Evolutionary conservation across 2,329 filamentous ascomycete species (phyloP), one percentile per base, ranked within the genome.

Genomic region (Geoglossum cookeanum): DNA sequence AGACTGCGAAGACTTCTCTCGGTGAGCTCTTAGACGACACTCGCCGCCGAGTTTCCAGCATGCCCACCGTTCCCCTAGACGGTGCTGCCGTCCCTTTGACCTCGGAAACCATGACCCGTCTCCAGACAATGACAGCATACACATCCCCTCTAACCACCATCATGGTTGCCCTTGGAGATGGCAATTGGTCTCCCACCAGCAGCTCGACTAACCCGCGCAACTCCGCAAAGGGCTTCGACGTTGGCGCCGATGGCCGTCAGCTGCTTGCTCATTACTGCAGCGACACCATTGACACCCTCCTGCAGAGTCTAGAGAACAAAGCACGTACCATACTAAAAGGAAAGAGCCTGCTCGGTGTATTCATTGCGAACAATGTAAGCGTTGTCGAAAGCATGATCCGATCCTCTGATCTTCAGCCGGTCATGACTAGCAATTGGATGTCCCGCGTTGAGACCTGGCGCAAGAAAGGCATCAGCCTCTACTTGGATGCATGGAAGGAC

Each of bases 251-350:
- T 65, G 90, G 90, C 33, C 81, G 83, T 61, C 83, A 91, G 57
- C 82, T 98, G 15, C 89, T 98, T 63, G 84, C 85, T 1, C 83
- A 94, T 67, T 98, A 97, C 67, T 87, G 88, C 63, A 76, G 83
- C 27, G 92, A 98, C 69, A 91, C 87, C 35, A 84, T 97, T 61
- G 89, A 97, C 57, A 76, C 80, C 1, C 76, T 97, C 27, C 78
- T 97, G 61, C 76, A 76, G 32, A 78, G 84, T 7, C 75, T 97
- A 9, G 87, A 94, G 61, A 74, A 78, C 59, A 92, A 89, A 61
- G 82, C 84, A 3, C 80, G 84, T 33, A 66, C 77, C 7, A 68
- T 92, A 48, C 78, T 92, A 58, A 89, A 90, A 65, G 80, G 79
- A 59, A 92, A 89, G 68, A 81, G 83, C 29, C 74, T 87, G 3